Evolutionary conservation across 2,329 filamentous ascomycete genomes (phyloP), one percentile per base, ranked within the genome.

Genomic region (Fusarium duplospermum): DNA sequence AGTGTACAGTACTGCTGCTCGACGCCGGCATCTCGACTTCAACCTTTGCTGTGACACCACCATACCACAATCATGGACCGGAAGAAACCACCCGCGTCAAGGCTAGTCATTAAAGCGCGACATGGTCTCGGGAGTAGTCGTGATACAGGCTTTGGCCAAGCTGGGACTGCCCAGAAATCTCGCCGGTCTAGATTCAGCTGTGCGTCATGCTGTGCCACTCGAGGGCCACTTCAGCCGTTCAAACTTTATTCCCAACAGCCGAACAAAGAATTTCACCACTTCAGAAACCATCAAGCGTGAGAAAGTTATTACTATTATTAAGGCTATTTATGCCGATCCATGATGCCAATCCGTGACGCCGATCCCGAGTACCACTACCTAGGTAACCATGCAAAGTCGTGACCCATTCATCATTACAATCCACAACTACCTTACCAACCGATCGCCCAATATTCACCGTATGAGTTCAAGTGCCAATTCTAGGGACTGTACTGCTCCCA

Each of bases 401-500:
- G 64, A 70, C 50, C 64, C 71, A 54, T 74, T 68, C 47, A 45
- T 74, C 59, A 74, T 64, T 64, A 73, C 57, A 62, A 20, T 73
- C 69, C 72, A 14, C 31, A 33, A 33, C 31, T 45, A 38, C 35
- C 31, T 33, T n/a, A 45, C 42, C 31, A 27, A 18, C 31, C n/a
- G 20, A 57, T 27, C 9, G 11, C 14, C 35, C 52, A 20, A 27
- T 27, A n/a, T 50, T 50, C 50, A 5, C 5, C 31, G 14, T 33
- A 10, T n/a, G n/a, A 18, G 27, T 59, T 16, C 58, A 33, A 8
- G 18, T 35, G 50, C 33, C 22, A 59, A 62, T 8, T 22, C 35
- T 60, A 78, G 52, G 70, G 64, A 18, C 70, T 70, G 50, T 78
- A 79, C 67, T 79, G 62, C 61, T 63, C 62, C 78, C 78, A 80